phyloP scores from a whole-genome alignment of 768 basidiomycete species.

The Tylopilus rubrobrunneus region DNA sequence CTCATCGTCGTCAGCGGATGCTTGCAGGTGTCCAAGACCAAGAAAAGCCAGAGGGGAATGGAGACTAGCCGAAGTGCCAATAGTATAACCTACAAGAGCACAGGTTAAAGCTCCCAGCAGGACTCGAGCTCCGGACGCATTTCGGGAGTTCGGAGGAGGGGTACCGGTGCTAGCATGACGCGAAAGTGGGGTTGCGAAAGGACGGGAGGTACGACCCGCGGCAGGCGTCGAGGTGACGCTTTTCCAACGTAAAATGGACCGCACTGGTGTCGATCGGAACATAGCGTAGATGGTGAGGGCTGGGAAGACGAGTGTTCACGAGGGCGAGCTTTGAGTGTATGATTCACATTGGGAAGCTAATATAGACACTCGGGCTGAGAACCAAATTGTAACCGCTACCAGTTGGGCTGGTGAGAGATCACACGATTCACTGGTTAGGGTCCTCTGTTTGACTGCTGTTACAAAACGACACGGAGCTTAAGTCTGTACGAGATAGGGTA shows the following conservation, averaged over 20 bases:
- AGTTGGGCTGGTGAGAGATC: too few relatives aligned
- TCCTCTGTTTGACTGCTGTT: too few relatives aligned
- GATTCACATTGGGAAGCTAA: too few relatives aligned
- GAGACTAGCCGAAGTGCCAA: constrained; percentile 12
- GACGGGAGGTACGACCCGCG: neutral
- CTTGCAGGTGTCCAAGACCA: constrained; percentile 1
- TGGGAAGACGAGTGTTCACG: neutral
- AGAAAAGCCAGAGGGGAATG: constrained; percentile 7
- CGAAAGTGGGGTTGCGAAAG: neutral
- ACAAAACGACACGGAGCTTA: too few relatives aligned
- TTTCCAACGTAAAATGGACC: constrained; percentile 1
- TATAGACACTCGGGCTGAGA: too few relatives aligned
- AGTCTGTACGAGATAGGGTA: too few relatives aligned
- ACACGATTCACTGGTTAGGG: too few relatives aligned
- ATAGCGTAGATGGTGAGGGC: neutral
- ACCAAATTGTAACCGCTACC: too few relatives aligned
- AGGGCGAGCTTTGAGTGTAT: neutral
- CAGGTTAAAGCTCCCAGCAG: constrained; percentile 18
- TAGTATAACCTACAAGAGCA: constrained; percentile 18
- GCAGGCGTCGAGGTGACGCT: neutral
- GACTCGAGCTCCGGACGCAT: neutral
- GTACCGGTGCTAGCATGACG: constrained; percentile 11
- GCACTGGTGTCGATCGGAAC: constrained; percentile 11
- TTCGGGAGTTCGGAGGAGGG: neutral
- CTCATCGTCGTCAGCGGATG: constrained; percentile 7